Conservation (phyloP, 2,329 filamentous ascomycete genomes). For the Aspergillus candidus region DNA sequence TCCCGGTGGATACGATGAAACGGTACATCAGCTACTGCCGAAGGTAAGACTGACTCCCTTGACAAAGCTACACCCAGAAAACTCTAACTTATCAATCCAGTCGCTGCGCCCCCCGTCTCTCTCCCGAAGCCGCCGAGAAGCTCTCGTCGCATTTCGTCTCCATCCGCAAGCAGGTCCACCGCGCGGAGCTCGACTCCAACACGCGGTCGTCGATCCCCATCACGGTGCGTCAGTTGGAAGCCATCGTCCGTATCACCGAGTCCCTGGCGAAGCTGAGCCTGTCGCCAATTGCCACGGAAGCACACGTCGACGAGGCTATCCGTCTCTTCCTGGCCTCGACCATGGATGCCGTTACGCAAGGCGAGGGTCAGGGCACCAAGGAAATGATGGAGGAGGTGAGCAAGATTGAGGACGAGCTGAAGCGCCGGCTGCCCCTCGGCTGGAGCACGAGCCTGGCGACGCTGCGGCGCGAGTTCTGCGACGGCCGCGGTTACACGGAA, state of each 20-base stretch:
- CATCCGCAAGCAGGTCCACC: slow-evolving; percentile 89
- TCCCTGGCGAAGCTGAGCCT: slow-evolving; percentile 87
- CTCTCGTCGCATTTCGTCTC: slow-evolving; percentile 95
- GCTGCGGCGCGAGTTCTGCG: slow-evolving; percentile 82
- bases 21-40: slow-evolving; percentile 97
- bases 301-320: slow-evolving; percentile 95
- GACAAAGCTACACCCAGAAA: slow-evolving; percentile 1
- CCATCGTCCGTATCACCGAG: slow-evolving; percentile 94
- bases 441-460: slow-evolving; percentile 91
- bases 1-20: slow-evolving; percentile 94
- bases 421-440: slow-evolving; percentile 80
- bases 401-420: slow-evolving; percentile 82
- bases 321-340: slow-evolving; percentile 92
- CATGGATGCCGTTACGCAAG: slow-evolving; percentile 95
- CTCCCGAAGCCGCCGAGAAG: slow-evolving; percentile 86
- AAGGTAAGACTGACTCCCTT: slow-evolving; percentile 54
- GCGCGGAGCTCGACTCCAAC: slow-evolving; percentile 83
- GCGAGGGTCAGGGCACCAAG: slow-evolving; percentile 72
- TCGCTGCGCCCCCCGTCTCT: slow-evolving; percentile 86
- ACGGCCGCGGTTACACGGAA: slow-evolving; percentile 84
- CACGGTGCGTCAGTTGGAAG: slow-evolving; percentile 93
- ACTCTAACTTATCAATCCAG: slow-evolving; percentile 38
- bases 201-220: slow-evolving; percentile 91
- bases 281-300: slow-evolving; percentile 77
- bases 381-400: slow-evolving; percentile 86